Percentiles rank a stretch among this genome's conserved stretches.
phyloP scores from a whole-genome alignment of 495 filamentous ascomycete genomes.

The Clohesyomyces aquaticus region DNA sequence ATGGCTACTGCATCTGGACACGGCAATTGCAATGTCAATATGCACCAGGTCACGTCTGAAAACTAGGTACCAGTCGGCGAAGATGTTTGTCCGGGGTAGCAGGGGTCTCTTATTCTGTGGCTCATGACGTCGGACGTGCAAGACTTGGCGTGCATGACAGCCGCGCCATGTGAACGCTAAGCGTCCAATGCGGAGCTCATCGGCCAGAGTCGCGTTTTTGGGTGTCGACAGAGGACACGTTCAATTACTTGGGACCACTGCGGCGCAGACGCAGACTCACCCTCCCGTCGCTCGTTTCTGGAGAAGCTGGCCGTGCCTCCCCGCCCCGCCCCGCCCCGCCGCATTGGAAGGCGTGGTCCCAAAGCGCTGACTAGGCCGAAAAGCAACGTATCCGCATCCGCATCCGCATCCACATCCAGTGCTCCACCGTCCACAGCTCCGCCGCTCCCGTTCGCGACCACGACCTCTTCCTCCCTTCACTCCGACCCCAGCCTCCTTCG shows the following conservation, averaged over 20 bases:
- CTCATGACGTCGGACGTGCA: not conserved
- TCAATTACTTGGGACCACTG: not conserved
- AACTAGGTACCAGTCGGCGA: no score
- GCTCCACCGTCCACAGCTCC: not conserved
- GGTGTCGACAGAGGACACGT: not conserved
- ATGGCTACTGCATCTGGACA: constrained; percentile 46
- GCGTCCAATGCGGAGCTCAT: no score
- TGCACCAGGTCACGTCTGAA: no score
- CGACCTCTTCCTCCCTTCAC: not conserved
- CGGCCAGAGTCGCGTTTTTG: no score
- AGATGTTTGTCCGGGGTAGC: not conserved
- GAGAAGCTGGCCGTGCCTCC: not conserved
- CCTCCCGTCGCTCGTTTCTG: not conserved
- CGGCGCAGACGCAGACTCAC: not conserved
- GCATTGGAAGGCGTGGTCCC: constrained; percentile 7
- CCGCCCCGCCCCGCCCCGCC: no score
- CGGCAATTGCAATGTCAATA: not conserved
- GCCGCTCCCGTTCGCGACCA: not conserved
- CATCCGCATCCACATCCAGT: not conserved
- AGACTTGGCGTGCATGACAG: not conserved
- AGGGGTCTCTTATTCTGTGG: no score
- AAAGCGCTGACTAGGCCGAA: constrained; percentile 21
- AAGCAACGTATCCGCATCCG: constrained; percentile 34
- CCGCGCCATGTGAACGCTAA: not conserved
- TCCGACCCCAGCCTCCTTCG: not conserved